phyloP scores from a whole-genome alignment of 2,329 filamentous ascomycete species.

The Pseudocercospora vitis region DNA sequence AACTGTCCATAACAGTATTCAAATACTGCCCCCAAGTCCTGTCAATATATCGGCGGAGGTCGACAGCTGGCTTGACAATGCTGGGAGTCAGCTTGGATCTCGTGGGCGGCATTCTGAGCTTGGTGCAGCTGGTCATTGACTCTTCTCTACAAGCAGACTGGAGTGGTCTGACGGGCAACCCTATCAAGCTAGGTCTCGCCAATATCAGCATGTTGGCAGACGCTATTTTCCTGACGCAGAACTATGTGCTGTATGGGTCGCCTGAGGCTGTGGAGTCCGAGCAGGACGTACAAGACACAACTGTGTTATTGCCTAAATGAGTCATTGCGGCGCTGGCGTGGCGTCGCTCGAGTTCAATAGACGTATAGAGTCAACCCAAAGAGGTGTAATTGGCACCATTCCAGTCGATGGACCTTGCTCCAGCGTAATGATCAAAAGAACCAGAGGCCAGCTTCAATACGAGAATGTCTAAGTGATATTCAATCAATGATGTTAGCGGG shows the following conservation, averaged over 20 bases:
- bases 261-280: not conserved
- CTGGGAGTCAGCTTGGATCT: conserved; percentile 78
- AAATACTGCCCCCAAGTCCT: conserved; percentile 90
- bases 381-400: conserved; percentile 17
- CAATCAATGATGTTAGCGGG: too few relatives aligned
- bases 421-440: conserved; percentile 20
- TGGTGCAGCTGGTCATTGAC: conserved; percentile 80
- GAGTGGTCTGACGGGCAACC: conserved; percentile 87
- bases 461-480: too few relatives aligned
- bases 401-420: conserved; percentile 24
- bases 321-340: not conserved
- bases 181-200: conserved; percentile 81
- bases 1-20: conserved; percentile 80
- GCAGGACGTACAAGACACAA: not conserved
- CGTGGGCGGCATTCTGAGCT: conserved; percentile 73
- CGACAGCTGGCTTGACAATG: conserved; percentile 73
- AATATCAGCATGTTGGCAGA: conserved; percentile 87
- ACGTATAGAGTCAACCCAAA: too few relatives aligned
- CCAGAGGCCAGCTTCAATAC: too few relatives aligned
- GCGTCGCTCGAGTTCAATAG: too few relatives aligned
- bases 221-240: conserved; percentile 75
- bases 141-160: conserved; percentile 81
- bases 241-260: conserved; percentile 60
- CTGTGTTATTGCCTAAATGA: not conserved
- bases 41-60: conserved; percentile 79